Evolutionary conservation across 2,329 filamentous ascomycete genomes (phyloP).

Genomic region (Xylogone sp.): DNA sequence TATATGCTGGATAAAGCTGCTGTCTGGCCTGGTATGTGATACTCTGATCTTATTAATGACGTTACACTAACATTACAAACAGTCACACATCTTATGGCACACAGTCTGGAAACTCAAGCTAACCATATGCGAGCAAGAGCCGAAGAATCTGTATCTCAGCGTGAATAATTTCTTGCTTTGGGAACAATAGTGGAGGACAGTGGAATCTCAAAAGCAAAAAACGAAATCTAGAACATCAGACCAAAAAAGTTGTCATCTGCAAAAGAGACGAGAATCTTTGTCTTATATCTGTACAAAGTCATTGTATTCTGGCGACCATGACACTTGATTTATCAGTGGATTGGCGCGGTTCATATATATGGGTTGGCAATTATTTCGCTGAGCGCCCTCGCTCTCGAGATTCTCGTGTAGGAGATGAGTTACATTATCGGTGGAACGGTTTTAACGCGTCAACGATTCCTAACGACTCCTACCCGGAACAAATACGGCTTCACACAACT

Average conservation of each 20-base stretch:
- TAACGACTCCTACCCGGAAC: too few relatives aligned
- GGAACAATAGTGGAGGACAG: neutral
- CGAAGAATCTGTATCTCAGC: constrained; percentile 36
- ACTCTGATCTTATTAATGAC: neutral
- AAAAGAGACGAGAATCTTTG: neutral
- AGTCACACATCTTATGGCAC: constrained; percentile 69
- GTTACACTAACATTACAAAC: constrained; percentile 21
- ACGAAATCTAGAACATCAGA: neutral
- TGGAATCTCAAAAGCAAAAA: neutral
- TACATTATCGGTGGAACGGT: neutral
- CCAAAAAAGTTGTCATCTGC: neutral
- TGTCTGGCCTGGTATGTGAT: constrained; percentile 80
- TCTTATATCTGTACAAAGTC: neutral
- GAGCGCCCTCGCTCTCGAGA: neutral
- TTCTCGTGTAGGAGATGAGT: neutral
- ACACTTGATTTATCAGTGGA: neutral
- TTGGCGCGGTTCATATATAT: neutral
- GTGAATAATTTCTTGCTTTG: constrained; percentile 2
- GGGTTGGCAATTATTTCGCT: neutral
- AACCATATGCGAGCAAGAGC: constrained; percentile 59
- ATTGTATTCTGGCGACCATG: neutral
- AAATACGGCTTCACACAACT: neutral
- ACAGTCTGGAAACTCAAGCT: constrained; percentile 61
- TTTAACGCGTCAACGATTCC: neutral
- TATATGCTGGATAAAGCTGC: constrained; percentile 84